Conservation (phyloP, 1,139 yeast species). For the Yamadazyma diospyri region DNA sequence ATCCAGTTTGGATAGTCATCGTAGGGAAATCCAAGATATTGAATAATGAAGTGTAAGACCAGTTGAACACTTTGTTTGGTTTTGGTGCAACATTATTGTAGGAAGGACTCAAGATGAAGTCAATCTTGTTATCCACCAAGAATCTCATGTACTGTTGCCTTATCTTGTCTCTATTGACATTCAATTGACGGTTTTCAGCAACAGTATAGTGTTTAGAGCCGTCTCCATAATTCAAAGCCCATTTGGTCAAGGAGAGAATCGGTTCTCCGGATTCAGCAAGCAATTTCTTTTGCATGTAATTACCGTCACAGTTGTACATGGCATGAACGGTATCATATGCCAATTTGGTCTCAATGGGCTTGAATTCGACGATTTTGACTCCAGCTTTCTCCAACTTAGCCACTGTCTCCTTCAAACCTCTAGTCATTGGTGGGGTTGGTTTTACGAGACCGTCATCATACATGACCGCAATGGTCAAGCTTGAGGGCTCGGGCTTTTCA, state of each 20-base stretch:
- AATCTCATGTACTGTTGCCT: constrained; percentile 53
- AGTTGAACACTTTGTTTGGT: constrained; percentile 60
- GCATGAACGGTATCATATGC: constrained; percentile 50
- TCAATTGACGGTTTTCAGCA: constrained; percentile 47
- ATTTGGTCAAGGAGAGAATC: constrained; percentile 53
- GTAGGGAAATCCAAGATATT: constrained; percentile 64
- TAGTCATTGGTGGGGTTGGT: constrained; percentile 55
- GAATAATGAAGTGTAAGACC: constrained; percentile 75
- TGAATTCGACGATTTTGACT: constrained; percentile 37
- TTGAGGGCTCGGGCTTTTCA: constrained; percentile 37
- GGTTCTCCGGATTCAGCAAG: constrained; percentile 67
- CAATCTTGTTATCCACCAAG: constrained; percentile 55
- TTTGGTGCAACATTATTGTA: constrained; percentile 73
- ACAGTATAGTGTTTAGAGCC: constrained; percentile 45
- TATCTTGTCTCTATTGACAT: constrained; percentile 48
- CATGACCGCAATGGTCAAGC: constrained; percentile 35
- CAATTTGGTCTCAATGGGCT: constrained; percentile 48
- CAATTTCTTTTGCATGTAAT: constrained; percentile 47
- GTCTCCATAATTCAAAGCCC: constrained; percentile 55
- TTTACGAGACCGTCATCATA: constrained; percentile 38
- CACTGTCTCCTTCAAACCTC: constrained; percentile 28
- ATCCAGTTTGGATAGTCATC: constrained; percentile 58
- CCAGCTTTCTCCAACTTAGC: constrained; percentile 30
- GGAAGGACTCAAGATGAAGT: constrained; percentile 65
- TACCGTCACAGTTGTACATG: constrained; percentile 60